Evolutionary conservation across 495 filamentous ascomycete genomes (phyloP).

Genomic region (Penicillium coprophilum): DNA sequence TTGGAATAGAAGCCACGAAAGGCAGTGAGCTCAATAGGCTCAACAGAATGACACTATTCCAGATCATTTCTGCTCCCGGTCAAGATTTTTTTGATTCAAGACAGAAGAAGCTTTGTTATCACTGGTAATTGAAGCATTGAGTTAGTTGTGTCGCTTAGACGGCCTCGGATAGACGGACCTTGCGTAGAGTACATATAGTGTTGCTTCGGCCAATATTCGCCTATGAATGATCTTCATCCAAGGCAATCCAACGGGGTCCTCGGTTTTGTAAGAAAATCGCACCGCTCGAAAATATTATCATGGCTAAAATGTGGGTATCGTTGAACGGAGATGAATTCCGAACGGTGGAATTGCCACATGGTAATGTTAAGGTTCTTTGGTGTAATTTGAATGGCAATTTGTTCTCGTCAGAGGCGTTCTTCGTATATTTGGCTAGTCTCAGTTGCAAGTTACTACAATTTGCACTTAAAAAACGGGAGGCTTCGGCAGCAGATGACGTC

Average conservation of each 20-base stretch:
- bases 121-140: not conserved
- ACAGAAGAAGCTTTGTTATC: not conserved
- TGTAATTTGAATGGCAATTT: not conserved
- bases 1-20: slow-evolving; percentile 14
- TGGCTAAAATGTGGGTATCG: not conserved
- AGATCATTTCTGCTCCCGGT: slow-evolving; percentile 8
- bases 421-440: not conserved
- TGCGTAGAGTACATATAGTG: slow-evolving; percentile 4
- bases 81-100: not conserved
- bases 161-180: not conserved
- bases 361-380: not conserved
- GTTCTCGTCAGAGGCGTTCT: not conserved
- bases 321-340: slow-evolving; percentile 3
- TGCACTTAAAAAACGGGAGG: not conserved
- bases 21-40: slow-evolving; percentile 22
- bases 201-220: not conserved
- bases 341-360: not conserved
- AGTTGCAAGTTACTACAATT: not conserved
- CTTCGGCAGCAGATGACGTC: slow-evolving; percentile 7
- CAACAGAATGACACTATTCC: slow-evolving; percentile 13
- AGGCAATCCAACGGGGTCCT: not conserved
- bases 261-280: not conserved
- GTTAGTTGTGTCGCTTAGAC: not conserved
- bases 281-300: not conserved
- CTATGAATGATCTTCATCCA: not conserved